Evolutionary conservation across 179 eudicot species (phyloP).

Genomic region (Heliamphora pulchella): DNA sequence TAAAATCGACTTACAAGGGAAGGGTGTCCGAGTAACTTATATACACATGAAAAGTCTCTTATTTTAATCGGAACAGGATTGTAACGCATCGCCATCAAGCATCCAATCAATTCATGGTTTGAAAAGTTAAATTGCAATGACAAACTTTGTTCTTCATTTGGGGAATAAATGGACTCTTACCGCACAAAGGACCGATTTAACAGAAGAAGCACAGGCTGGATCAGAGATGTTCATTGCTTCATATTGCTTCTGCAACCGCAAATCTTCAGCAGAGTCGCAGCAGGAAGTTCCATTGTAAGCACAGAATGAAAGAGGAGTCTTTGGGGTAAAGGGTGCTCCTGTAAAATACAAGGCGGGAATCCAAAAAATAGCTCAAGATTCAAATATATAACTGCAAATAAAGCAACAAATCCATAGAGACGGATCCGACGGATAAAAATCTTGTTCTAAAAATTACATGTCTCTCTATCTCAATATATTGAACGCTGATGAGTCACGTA

Average conservation of each 20-base stretch:
- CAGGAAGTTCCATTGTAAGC: slow-evolving; percentile 55
- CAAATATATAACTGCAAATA: background rate
- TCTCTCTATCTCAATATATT: no score
- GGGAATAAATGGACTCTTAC: slow-evolving; percentile 33
- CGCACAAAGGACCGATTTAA: slow-evolving; percentile 66
- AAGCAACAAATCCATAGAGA: slow-evolving; percentile 4
- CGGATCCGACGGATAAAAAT: no score
- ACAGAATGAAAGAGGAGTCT: slow-evolving; percentile 52
- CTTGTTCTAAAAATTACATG: no score
- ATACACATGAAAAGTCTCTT: no score
- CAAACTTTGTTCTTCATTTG: background rate
- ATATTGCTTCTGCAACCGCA: slow-evolving; percentile 43
- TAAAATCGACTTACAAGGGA: no score
- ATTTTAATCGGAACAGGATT: no score
- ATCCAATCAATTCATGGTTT: background rate
- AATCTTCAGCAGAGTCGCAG: slow-evolving; percentile 53
- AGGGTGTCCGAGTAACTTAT: no score
- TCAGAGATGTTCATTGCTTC: slow-evolving; percentile 59
- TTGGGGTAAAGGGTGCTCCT: slow-evolving; percentile 59
- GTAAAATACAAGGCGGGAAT: slow-evolving; percentile 8
- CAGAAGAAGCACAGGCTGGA: slow-evolving; percentile 54
- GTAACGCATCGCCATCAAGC: slow-evolving; percentile 1
- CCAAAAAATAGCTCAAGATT: slow-evolving; percentile 8
- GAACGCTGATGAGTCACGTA: no score
- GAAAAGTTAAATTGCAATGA: no score